A percentile compares a stretch with the other conserved stretches of the same genome.
Conservation (phyloP, 306 rosid species). For the Trichosanthes cucumerina region DNA sequence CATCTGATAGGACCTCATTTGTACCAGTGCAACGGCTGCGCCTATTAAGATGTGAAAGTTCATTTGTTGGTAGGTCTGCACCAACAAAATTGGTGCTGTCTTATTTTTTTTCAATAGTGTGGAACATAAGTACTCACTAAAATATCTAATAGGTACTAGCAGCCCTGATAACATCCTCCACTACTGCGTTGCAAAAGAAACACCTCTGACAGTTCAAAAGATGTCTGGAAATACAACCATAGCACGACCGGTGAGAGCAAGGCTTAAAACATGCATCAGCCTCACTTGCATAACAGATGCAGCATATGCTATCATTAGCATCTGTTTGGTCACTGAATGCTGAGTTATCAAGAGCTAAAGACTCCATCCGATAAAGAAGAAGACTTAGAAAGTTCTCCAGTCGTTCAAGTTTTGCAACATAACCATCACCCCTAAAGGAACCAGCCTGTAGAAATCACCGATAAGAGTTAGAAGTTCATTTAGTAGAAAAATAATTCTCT, state of each 20-base stretch:
- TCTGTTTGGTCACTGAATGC: slow-evolving; percentile 32
- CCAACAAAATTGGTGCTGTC: neutral
- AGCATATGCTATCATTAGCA: slow-evolving; percentile 52
- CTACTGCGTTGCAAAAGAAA: slow-evolving; percentile 93
- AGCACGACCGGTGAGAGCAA: slow-evolving; percentile 81
- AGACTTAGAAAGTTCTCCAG: slow-evolving; percentile 63
- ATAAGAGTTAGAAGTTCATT: neutral
- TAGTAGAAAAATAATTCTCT: neutral
- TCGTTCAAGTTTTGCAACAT: slow-evolving; percentile 45
- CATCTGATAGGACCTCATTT: slow-evolving; percentile 1
- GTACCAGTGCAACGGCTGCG: neutral
- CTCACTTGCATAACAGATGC: slow-evolving; percentile 73
- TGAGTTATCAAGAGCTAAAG: slow-evolving; percentile 23
- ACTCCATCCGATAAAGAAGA: slow-evolving; percentile 47
- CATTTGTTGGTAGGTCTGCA: slow-evolving; percentile 5
- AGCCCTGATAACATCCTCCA: slow-evolving; percentile 43
- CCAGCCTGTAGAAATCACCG: slow-evolving; percentile 53
- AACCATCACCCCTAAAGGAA: slow-evolving; percentile 39
- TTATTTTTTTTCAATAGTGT: neutral
- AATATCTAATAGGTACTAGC: slow-evolving; percentile 21
- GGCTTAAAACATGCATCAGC: slow-evolving; percentile 67
- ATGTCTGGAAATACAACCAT: slow-evolving; percentile 91
- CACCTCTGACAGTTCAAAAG: slow-evolving; percentile 95
- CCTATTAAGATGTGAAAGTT: neutral
- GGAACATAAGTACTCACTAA: slow-evolving; percentile 1